Percentiles rank a stretch among this genome's conserved stretches.
Evolutionary conservation across 2,329 filamentous ascomycete genomes (phyloP).

Genomic region (Alternaria metachromatica): DNA sequence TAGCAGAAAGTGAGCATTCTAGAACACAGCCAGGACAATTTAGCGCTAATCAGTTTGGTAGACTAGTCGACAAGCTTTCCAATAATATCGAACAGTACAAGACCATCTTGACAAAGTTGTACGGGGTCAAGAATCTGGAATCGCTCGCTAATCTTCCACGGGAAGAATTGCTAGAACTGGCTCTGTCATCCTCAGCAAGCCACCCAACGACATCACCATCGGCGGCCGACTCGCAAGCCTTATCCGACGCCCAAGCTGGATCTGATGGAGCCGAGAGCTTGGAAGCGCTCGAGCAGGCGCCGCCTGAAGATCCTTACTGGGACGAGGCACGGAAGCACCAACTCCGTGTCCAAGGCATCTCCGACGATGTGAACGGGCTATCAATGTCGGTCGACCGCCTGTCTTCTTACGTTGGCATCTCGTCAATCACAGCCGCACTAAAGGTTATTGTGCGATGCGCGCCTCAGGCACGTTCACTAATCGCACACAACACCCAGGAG

Average conservation of each 20-base stretch:
- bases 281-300: conserved; percentile 72
- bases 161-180: conserved; percentile 55
- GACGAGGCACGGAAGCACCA: conserved; percentile 64
- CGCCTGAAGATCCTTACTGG: conserved; percentile 68
- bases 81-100: conserved; percentile 57
- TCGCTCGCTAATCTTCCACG: conserved; percentile 49
- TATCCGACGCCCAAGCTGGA: conserved; percentile 46
- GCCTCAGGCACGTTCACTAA: conserved; percentile 57
- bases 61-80: conserved; percentile 63
- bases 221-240: conserved; percentile 32
- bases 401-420: conserved; percentile 73
- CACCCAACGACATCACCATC: conserved; percentile 42
- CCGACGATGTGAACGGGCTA: conserved; percentile 74
- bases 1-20: conserved; percentile 71
- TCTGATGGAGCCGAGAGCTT: conserved; percentile 61
- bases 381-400: conserved; percentile 67
- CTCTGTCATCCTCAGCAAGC: conserved; percentile 51
- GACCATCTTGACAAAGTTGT: conserved; percentile 51
- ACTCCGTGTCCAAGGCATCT: conserved; percentile 58
- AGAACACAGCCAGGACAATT: neutral
- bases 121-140: conserved; percentile 52
- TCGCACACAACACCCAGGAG: conserved; percentile 52
- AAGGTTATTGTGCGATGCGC: conserved; percentile 70
- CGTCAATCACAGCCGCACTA: conserved; percentile 75
- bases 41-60: conserved; percentile 61